Conservation (phyloP, 2,329 filamentous ascomycete genomes). For the Domatiomyces globalis region DNA sequence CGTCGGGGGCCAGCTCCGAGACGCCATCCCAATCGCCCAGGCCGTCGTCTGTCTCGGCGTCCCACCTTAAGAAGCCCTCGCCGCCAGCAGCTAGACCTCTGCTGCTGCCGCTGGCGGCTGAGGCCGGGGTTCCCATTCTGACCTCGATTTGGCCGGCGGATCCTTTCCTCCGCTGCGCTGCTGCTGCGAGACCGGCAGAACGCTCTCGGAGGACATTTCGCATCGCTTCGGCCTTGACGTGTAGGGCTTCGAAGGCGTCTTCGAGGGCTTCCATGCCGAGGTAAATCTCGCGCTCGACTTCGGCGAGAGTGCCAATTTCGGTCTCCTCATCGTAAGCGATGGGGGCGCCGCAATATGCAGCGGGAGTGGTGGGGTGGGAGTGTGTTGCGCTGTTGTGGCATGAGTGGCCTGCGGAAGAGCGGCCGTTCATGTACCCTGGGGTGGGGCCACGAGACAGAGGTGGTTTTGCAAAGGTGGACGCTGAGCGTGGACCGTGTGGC, state of each 20-base stretch:
- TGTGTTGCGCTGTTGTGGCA: constrained; percentile 29
- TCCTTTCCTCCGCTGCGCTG: constrained; percentile 32
- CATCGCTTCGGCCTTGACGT: constrained; percentile 68
- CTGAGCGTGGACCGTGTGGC: constrained; percentile 18
- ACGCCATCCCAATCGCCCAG: constrained; percentile 30
- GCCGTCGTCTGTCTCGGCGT: constrained; percentile 31
- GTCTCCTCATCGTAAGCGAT: constrained; percentile 90
- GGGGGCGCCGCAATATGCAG: constrained; percentile 48
- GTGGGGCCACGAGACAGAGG: constrained; percentile 20
- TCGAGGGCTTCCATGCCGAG: constrained; percentile 87
- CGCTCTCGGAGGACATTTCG: constrained; percentile 68
- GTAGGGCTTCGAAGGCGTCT: constrained; percentile 85
- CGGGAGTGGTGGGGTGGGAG: constrained; percentile 37
- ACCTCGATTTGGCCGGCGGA: constrained; percentile 24
- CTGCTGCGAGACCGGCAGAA: constrained; percentile 54
- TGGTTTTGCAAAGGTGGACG: constrained; percentile 10
- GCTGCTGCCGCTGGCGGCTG: constrained; percentile 17
- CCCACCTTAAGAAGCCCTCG: constrained; percentile 19
- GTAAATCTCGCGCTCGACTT: constrained; percentile 88
- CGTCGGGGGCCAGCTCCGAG: constrained; percentile 33
- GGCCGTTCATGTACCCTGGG: constrained; percentile 24
- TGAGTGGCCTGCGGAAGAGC: constrained; percentile 25
- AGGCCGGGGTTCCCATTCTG: constrained; percentile 30
- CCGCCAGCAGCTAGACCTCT: constrained; percentile 1
- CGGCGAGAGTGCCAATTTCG: constrained; percentile 76